These are phyloP conservation scores for Magnaporthiopsis rhizophila DNA, from an alignment of 2,329 filamentous ascomycete species.

Conservation along the genomic window DNA sequence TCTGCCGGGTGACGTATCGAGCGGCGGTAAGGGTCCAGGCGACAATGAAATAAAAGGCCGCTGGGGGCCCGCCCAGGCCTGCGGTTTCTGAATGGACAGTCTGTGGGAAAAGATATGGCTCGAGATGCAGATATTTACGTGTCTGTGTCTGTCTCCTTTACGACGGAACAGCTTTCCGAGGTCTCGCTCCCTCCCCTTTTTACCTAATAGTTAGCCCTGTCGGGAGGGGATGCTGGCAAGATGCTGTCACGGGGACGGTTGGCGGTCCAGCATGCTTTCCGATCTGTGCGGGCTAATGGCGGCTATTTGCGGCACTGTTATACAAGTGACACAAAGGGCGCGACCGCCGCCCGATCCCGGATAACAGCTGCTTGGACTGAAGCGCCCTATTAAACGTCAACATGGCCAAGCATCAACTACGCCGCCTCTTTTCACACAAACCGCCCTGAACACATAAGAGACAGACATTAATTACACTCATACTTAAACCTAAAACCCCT, in stretches of 20 bases:
- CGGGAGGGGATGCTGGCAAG: background rate
- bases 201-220: background rate
- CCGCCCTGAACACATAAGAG: background rate
- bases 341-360: background rate
- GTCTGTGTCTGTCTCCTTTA: too few species aligned
- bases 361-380: background rate
- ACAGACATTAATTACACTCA: too few species aligned
- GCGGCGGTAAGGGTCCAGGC: background rate
- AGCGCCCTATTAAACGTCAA: background rate
- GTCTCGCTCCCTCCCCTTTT: background rate
- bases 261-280: background rate
- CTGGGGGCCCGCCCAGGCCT: too few species aligned
- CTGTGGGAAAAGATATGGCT: too few species aligned
- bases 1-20: background rate
- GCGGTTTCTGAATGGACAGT: too few species aligned
- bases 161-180: background rate
- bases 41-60: background rate
- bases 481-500: too few species aligned
- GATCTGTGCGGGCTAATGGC: background rate
- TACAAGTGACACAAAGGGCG: background rate
- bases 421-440: background rate
- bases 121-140: too few species aligned
- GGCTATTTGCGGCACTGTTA: conserved; percentile 2
- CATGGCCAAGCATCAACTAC: background rate
- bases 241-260: background rate